These are phyloP conservation scores for Neopestalotiopsis sp. DNA, from an alignment of 2,329 filamentous ascomycete genomes.

Conservation along the genomic window DNA sequence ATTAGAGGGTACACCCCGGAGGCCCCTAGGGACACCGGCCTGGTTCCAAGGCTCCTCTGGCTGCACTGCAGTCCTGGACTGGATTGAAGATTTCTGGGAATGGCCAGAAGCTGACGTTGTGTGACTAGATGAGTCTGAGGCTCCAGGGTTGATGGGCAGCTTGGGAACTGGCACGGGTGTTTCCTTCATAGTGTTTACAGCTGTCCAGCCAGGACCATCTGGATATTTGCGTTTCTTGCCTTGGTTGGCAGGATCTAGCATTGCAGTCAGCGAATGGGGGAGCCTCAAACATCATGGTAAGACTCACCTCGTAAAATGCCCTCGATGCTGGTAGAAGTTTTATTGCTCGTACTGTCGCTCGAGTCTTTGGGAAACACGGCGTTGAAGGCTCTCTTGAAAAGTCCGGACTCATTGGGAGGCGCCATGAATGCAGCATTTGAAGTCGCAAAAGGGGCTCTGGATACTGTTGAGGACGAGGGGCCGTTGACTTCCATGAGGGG, in stretches of 20 bases:
- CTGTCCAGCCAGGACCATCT: background rate
- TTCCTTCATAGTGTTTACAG: background rate
- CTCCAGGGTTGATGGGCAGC: background rate
- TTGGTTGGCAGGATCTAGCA: slow-evolving; percentile 1
- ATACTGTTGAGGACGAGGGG: background rate
- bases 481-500: background rate
- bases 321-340: background rate
- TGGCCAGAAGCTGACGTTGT: background rate
- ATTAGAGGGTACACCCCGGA: too few relatives aligned
- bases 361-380: background rate
- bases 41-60: too few relatives aligned
- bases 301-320: slow-evolving; percentile 6
- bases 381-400: background rate
- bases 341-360: background rate
- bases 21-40: too few relatives aligned
- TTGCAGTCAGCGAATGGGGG: background rate
- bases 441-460: background rate
- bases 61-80: too few relatives aligned
- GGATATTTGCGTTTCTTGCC: slow-evolving; percentile 11
- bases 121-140: background rate
- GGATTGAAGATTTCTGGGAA: too few relatives aligned
- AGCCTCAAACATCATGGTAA: background rate
- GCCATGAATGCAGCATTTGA: background rate
- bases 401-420: background rate
- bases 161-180: background rate